Evolutionary conservation across 2,329 filamentous ascomycete species (phyloP), one percentile per base, ranked within the genome.

Genomic region (Aspergillus sp.): DNA sequence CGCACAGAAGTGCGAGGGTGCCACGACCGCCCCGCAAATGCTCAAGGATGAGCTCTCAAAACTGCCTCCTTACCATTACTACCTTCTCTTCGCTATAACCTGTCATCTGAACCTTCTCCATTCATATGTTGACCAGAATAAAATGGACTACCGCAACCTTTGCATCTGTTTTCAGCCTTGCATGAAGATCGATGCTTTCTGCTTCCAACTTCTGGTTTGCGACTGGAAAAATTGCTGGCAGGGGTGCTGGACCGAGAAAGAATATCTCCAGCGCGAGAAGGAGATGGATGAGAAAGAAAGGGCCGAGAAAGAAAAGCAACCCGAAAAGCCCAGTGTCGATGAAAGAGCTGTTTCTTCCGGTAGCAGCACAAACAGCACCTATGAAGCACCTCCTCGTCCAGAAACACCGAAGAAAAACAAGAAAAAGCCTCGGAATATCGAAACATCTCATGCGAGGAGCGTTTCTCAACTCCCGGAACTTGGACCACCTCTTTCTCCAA

Each of bases 201-300:
- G 91, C 73, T 98, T 98, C 82, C 91, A 93, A 68, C 97, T 96
- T 64, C 82, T 98, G 12, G 93, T 98, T 19, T 91, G 91, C 70
- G 90, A 98, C 71, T 98, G 93, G 93, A 88, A 92, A 66, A 89
- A 96, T 66, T 98, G 93, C 78, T 98, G 93, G 93, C 92, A 95
- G 73, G 93, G 93, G 8, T 98, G 93, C 78, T 92, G 88, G 80
- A 96, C 90, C 12, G 93, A 98, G 75, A 87, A 91, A 62, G 86
- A 86, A 64, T 93, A 84, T 69, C 87, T 92, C 37, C 86, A 90
- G 65, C 77, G 66, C 74, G 85, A 81, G 58, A 69, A 69, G 44
- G 73, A 75, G 57, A 70, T 73, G 61, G 68, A 73, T 39, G 74
- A 72, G 52, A 68, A 66, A 49, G 73, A 73, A 50, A 64, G 58